Base-by-base conservation (phyloP, 1,284 basidiomycete genomes). In the Mycena citricolor region DNA sequence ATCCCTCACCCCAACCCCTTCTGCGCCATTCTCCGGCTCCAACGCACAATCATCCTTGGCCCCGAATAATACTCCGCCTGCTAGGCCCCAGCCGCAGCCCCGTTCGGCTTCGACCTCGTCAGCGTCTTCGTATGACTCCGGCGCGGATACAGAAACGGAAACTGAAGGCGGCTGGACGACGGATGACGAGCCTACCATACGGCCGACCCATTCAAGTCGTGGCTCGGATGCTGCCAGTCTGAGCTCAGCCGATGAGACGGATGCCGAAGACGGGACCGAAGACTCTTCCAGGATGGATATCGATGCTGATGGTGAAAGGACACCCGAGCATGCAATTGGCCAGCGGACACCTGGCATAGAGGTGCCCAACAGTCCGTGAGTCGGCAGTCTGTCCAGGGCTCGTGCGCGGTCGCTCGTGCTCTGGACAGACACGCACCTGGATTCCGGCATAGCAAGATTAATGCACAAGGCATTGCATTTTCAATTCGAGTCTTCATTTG, bases 131-230 rank as follows among this genome's bases (percentile, higher is more conserved):
- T n/a, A n/a, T n/a, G 46, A 36, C 21, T 53, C 52, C 29, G 54
- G 55, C 32, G 52, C 47, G 13, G 49, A 47, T 19, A 44, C 45
- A 5, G 50, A 52, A n/a, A 76, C 76, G 11, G 69, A 59, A 62
- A 76, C 59, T 20, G 66, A 57, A 44, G 72, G 76, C 39, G 77
- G 73, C 23, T 71, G 74, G 52, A 78, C 75, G 40, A 85, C 83
- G 26, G 85, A 87, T 49, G 85, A 87, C 47, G 85, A 87, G 61
- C 85, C 85, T 20, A 87, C 85, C 16, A 85, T 87, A 42, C 72
- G 83, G 21, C 76, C 78, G 5, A 56, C 63, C 4, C 61, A 61
- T 43, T 71, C 67, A 21, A 59, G 59, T 41, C 52, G 53, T 16
- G 55, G 50, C 36, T 57, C 49, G 30, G 61, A 64, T 36, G 55